phyloP scores from a whole-genome alignment of 257 asterid species.

The Solanum chilense region DNA sequence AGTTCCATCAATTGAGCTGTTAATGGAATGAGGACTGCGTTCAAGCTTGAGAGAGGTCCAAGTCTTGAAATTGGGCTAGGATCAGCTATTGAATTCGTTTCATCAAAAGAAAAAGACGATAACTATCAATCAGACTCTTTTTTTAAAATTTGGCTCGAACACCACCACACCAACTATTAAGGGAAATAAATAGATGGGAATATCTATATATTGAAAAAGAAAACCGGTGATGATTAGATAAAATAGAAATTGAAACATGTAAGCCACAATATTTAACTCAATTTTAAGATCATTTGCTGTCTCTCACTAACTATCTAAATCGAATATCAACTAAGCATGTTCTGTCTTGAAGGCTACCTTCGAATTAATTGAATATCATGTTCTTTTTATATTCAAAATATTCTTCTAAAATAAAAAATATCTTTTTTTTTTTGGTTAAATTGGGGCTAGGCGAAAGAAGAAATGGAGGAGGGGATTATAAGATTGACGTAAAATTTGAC shows the following conservation, averaged over 20 bases:
- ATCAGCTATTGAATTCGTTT: too few relatives aligned
- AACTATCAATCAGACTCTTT: too few relatives aligned
- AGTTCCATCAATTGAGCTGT: too few relatives aligned
- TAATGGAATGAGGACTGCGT: too few relatives aligned
- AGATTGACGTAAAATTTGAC: background rate
- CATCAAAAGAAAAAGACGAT: too few relatives aligned
- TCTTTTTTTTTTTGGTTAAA: background rate
- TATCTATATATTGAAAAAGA: background rate
- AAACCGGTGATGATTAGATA: background rate
- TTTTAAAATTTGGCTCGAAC: too few relatives aligned
- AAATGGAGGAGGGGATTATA: background rate
- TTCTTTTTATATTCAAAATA: background rate
- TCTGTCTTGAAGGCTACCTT: background rate
- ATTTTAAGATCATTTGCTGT: background rate
- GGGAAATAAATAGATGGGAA: background rate
- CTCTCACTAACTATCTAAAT: background rate
- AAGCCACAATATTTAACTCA: background rate
- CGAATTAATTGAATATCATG: background rate
- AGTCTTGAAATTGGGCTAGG: too few relatives aligned
- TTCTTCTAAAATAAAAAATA: background rate
- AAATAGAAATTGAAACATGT: background rate
- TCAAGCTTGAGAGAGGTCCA: too few relatives aligned
- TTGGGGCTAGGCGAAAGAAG: background rate
- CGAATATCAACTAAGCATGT: background rate
- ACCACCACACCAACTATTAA: too few relatives aligned